Evolutionary conservation across 129 eudicot species (phyloP), one percentile per base, ranked within the genome.

Genomic region (Flaveria brownii): DNA sequence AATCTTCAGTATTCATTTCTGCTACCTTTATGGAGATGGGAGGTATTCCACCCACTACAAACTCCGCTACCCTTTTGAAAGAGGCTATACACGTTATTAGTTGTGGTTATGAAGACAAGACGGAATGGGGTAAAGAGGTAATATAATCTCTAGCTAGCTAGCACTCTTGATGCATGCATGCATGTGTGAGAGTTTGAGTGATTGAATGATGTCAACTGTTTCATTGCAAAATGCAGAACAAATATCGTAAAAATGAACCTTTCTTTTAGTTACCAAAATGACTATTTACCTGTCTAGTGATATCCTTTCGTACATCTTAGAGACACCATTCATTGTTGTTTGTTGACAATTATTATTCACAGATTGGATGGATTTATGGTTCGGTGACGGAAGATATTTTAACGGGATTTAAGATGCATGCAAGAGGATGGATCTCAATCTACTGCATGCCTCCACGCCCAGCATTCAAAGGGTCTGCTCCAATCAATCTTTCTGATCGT

Each of bases 51-150:
- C 78, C 81, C n/a, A 60, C 85, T 61, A 80, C 87, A 26, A 78
- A 79, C 75, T 65, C 88, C 2, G 85, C 89, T 15, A 59, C 85
- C 11, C 86, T 86, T 67, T 75, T 89, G 68, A 86, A 89, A 75
- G 91, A 89, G 72, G 91, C 91, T 3, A 89, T 89, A 74, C 94
- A 86, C 75, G 94, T 89, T 51, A 89, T 89, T 42, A 84, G 94
- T 67, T 89, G 94, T 45, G 91, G 94, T 42, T 89, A 89, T 25
- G 94, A 89, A 77, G 91, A 86, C 75, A 89, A 89, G 64, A 84
- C 87, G 6, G 94, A 89, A 72, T 89, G 94, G 94, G 94, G 91
- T 52, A 89, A 89, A 86, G 94, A 89, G 94, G 91, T 89, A 77
- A 68, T 18, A 9, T 23, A 14, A 39, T 22, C 18, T 20, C 71